Base-by-base conservation (phyloP, 345 rosid species). In the Kernera saxatilis region DNA sequence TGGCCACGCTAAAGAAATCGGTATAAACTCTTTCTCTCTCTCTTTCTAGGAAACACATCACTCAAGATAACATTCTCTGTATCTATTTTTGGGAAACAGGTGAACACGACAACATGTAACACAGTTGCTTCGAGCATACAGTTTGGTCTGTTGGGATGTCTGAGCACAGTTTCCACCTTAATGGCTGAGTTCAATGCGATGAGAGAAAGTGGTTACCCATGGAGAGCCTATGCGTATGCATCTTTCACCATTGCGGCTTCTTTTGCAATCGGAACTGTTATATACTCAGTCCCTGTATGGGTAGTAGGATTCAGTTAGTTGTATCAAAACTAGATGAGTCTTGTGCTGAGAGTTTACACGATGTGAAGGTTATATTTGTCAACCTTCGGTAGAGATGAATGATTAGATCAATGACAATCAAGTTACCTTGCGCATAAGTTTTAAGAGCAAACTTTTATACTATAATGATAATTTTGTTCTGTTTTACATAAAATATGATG, bases 131-230 rank as follows among this genome's bases (percentile, higher is more conserved):
- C 70, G 0, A 85, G 94, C 29, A 76, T 91, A 70, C 91, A 93
- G 72, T 76, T 93, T 2, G 98, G 98, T 37, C 77, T 93, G 19
- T 46, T 87, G 72, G 98, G 98, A 17, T 89, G 97, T 80, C 69
- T 91, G 29, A 87, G 97, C 64, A 91, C 98, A 1, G 94, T 93
- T 39, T 88, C 98, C 1, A 93, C 98, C 4, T 83, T 93, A 70
- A 85, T 91, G 39, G 92, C 96, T 0, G 98, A 93, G 87, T 93
- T 87, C 81, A 77, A 93, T 13, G 88, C 97, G 6, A 88, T 91
- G 98, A 83, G 89, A 71, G 87, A 82, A 65, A 84, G 96, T 69
- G 69, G 61, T 9, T 51, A 78, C 27, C 83, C 82, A 25, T 85
- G 94, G 92, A 88, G 91, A 81, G 98, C 96, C 5, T 91, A 84